Evolutionary conservation across 2,329 filamentous ascomycete species (phyloP), one percentile per base, ranked within the genome.

Genomic region (Phialemonium atrogriseum): DNA sequence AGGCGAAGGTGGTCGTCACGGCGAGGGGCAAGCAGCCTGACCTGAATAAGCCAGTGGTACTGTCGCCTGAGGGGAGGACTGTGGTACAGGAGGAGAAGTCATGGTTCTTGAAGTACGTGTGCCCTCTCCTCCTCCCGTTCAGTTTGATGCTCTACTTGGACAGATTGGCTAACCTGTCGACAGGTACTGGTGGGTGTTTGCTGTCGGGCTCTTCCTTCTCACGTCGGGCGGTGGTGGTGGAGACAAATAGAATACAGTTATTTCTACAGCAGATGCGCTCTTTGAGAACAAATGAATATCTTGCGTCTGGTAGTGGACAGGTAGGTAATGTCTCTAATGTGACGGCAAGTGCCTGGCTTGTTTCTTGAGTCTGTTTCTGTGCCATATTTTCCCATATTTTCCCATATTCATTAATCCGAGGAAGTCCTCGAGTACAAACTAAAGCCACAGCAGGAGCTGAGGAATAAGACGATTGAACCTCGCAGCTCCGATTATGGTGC

Each of bases 121-220:
- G 11, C 14, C 16, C 18, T 24, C 13, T 32, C 13, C 26, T 11
- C 14, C 21, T 12, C 31, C 14, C 7, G 5, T 21, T 11, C 14
- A 4, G 18, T 27, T 17, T 27, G 10, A 12, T 20, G 18, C 12
- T 31, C 14, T 10, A 11, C 17, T 7, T 5, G 19, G 25, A 7
- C 16, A 24, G 16, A 23, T 20, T 19, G 50, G 48, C 60, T 68
- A 52, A 64, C 49, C 16, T 34, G 27, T 23, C 34, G 31, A 18
- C 42, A 78, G 74, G 54, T 81, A 81, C 51, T 82, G 77, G 77
- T 81, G 76, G 76, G 51, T 76, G 43, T 55, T 77, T 54, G 67
- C 58, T 13, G 62, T 73, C 17, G 65, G 63, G 16, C 58, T 67
- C 17, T 45, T 80, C 29, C 50, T 82, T 41, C 50, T 73, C 6